These are phyloP conservation scores for Senecio squalidus DNA, from an alignment of 140 eudicot genomes.

Conservation along the genomic window DNA sequence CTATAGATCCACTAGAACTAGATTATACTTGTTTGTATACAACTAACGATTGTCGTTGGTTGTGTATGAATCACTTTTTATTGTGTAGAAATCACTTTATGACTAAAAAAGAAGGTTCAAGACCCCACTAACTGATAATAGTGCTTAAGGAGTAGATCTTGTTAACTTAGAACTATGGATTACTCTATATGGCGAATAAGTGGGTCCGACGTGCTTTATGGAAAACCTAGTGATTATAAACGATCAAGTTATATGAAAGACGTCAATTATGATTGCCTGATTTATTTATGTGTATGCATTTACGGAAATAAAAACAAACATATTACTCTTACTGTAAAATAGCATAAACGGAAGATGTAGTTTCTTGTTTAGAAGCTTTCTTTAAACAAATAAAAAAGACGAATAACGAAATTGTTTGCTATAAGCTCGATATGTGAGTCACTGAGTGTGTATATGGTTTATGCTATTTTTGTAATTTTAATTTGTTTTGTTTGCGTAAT, in stretches of 20 bases:
- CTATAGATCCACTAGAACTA: conserved; percentile 7
- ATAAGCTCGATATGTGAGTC: background rate
- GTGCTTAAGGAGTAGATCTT: conserved; percentile 20
- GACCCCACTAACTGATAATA: conserved; percentile 23
- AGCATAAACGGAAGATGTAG: background rate
- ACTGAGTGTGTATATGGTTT: background rate
- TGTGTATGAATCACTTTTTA: too few species aligned
- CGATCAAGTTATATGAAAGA: conserved; percentile 1
- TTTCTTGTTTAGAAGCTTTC: background rate
- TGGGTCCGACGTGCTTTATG: conserved; percentile 20
- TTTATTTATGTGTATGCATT: background rate
- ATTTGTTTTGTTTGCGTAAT: too few species aligned
- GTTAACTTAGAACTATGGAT: background rate
- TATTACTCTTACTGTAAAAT: background rate
- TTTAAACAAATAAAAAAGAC: background rate
- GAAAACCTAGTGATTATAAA: background rate
- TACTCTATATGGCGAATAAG: conserved; percentile 6
- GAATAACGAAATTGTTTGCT: background rate
- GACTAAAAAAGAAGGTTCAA: background rate
- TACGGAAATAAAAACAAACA: background rate
- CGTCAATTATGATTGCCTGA: background rate
- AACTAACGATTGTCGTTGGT: too few species aligned
- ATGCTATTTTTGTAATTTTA: too few species aligned
- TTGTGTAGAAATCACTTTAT: background rate
- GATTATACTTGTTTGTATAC: conserved; percentile 6